These are phyloP conservation scores for Saccharomyces hybrid DNA, from an alignment of 1,139 yeast genomes.

Conservation along the genomic window DNA sequence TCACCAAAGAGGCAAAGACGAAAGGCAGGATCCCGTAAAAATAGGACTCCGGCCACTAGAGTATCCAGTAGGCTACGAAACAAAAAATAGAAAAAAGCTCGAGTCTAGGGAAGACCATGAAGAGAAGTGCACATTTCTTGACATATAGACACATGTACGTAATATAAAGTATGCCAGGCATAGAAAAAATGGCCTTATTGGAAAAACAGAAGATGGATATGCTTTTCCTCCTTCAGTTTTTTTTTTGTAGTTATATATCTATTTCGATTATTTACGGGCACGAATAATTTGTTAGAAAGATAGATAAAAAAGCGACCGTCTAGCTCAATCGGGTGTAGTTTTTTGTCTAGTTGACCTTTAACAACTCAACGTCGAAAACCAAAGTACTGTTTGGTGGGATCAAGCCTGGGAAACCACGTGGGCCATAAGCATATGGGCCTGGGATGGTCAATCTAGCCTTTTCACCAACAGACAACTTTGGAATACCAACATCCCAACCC, in stretches of 20 bases:
- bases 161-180: neutral
- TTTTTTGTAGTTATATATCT: neutral
- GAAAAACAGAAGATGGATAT: neutral
- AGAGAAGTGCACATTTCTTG: neutral
- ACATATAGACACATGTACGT: neutral
- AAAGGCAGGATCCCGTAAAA: conserved; percentile 6
- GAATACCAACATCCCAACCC: conserved; percentile 93
- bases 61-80: conserved; percentile 27
- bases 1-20: conserved; percentile 21
- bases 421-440: conserved; percentile 88
- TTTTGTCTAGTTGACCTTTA: conserved; percentile 56
- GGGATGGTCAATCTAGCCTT: conserved; percentile 88
- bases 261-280: neutral
- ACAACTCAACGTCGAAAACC: conserved; percentile 84
- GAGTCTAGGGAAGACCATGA: neutral
- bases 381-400: conserved; percentile 95
- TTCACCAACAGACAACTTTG: conserved; percentile 85
- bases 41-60: conserved; percentile 11
- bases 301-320: neutral
- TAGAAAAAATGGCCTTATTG: neutral
- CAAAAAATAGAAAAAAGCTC: conserved; percentile 13
- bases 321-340: neutral
- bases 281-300: neutral
- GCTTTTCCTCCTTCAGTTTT: neutral
- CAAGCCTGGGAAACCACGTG: conserved; percentile 89